Conservation (phyloP, 225 moss, liverwort and hornwort species). For the Marchantia polymorpha region DNA sequence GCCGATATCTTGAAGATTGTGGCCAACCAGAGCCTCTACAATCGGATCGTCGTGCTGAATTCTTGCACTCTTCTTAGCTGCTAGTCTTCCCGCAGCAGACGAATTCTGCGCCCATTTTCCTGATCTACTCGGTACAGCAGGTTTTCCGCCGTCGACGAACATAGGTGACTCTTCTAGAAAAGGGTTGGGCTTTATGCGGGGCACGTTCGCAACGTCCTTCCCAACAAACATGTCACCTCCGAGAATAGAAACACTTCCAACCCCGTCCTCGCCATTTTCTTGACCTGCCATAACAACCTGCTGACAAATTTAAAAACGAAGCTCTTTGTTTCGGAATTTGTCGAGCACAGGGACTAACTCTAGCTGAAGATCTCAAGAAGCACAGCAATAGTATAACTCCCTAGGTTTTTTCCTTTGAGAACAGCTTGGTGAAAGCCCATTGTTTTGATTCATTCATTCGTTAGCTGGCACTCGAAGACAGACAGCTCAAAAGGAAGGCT, state of each 20-base stretch:
- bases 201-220: conserved; percentile 36
- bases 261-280: conserved; percentile 51
- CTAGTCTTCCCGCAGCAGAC: conserved; percentile 5
- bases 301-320: conserved; percentile 23
- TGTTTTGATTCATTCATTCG: too few relatives aligned
- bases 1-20: conserved; percentile 51
- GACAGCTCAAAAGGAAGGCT: too few relatives aligned
- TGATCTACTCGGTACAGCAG: conserved; percentile 16
- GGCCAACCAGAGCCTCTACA: conserved; percentile 71
- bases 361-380: too few relatives aligned
- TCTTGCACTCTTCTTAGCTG: conserved; percentile 48
- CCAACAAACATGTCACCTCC: conserved; percentile 50
- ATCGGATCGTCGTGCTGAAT: conserved; percentile 92
- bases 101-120: conserved; percentile 8
- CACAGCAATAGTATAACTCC: too few relatives aligned
- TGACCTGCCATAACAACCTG: conserved; percentile 91
- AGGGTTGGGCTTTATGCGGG: conserved; percentile 77
- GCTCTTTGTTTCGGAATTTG: neutral
- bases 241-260: conserved; percentile 41
- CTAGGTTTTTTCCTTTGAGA: too few relatives aligned
- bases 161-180: conserved; percentile 52
- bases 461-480: too few relatives aligned
- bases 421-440: too few relatives aligned
- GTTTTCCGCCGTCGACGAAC: conserved; percentile 52
- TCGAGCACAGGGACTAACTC: neutral